Evolutionary conservation across 2,329 filamentous ascomycete genomes (phyloP).

Genomic region (Diplodia sapinea): DNA sequence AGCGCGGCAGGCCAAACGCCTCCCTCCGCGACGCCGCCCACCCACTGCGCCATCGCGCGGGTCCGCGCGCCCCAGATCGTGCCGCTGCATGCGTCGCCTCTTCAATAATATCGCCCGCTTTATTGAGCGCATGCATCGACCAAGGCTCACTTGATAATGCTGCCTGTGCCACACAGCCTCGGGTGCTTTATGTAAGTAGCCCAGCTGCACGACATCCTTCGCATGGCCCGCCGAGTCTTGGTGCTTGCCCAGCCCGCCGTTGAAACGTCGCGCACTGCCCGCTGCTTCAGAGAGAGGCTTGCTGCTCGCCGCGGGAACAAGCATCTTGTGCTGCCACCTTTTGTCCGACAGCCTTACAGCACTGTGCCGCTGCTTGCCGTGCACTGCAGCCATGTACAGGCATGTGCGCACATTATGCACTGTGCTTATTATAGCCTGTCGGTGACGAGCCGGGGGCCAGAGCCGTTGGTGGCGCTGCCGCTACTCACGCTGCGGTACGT

Average conservation of each 20-base stretch:
- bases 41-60: slow-evolving; percentile 6
- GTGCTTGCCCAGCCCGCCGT: slow-evolving; percentile 7
- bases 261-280: slow-evolving; percentile 13
- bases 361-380: slow-evolving; percentile 20
- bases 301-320: slow-evolving; percentile 11
- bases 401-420: slow-evolving; percentile 25
- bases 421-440: slow-evolving; percentile 24
- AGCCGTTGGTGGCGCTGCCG: background rate
- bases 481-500: slow-evolving; percentile 6
- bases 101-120: slow-evolving; percentile 14
- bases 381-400: slow-evolving; percentile 13
- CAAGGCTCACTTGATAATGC: slow-evolving; percentile 15
- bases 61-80: slow-evolving; percentile 16
- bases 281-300: slow-evolving; percentile 18
- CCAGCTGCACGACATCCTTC: slow-evolving; percentile 27
- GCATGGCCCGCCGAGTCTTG: slow-evolving; percentile 18
- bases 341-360: slow-evolving; percentile 20
- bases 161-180: slow-evolving; percentile 17
- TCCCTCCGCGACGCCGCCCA: background rate
- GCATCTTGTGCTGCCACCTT: slow-evolving; percentile 16
- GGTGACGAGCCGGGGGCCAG: background rate
- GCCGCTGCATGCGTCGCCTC: slow-evolving; percentile 19
- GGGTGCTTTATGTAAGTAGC: slow-evolving; percentile 21
- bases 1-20: slow-evolving; percentile 14
- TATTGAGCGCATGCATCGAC: slow-evolving; percentile 27